A percentile compares a stretch with the other conserved stretches of the same genome.
Conservation (phyloP, 129 eudicot genomes). For the Kitagawia praeruptora region DNA sequence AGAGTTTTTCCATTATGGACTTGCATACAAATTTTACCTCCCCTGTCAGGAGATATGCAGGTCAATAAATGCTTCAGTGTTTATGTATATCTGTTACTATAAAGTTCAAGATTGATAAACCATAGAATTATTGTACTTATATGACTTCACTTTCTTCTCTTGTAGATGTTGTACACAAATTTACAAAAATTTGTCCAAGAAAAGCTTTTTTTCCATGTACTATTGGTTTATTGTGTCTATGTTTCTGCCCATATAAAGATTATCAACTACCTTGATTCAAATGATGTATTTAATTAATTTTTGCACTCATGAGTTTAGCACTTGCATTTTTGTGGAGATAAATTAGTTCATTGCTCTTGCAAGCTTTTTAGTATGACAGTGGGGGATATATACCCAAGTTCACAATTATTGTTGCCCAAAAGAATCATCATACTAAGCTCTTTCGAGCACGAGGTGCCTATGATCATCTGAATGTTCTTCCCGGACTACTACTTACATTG, state of each 20-base stretch:
- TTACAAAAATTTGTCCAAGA: no score
- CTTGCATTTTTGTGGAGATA: background rate
- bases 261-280: background rate
- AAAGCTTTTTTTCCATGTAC: background rate
- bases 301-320: no score
- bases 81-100: no score
- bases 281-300: background rate
- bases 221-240: background rate
- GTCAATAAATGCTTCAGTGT: no score
- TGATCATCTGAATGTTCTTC: constrained; percentile 50
- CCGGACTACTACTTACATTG: constrained; percentile 28
- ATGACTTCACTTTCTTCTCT: no score
- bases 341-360: background rate
- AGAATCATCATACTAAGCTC: constrained; percentile 62
- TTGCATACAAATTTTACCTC: no score
- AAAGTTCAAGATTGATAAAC: no score
- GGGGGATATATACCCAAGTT: constrained; percentile 54
- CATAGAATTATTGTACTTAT: no score
- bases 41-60: no score
- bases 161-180: no score
- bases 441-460: constrained; percentile 32
- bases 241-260: background rate
- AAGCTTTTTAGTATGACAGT: constrained; percentile 39
- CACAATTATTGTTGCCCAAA: constrained; percentile 11
- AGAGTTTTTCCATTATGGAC: no score